These are phyloP conservation scores for Suillus hirtellus DNA, from an alignment of 768 basidiomycete species.

Conservation along the genomic window DNA sequence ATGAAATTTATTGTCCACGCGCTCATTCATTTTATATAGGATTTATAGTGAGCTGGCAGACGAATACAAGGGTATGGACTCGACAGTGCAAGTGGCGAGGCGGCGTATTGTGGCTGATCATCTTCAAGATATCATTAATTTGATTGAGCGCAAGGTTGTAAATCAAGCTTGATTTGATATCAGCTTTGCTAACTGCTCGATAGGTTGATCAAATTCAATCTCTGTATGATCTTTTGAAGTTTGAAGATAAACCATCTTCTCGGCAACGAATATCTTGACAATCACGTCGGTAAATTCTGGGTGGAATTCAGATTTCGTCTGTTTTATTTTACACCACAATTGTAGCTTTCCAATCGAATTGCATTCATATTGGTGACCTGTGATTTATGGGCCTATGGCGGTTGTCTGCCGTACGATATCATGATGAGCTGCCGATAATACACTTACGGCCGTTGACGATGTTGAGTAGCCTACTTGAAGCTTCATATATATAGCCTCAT, in stretches of 20 bases:
- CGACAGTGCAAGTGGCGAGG: constrained; percentile 76
- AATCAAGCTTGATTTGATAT: constrained; percentile 15
- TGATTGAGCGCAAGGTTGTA: constrained; percentile 85
- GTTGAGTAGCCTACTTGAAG: background rate
- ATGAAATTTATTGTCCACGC: background rate
- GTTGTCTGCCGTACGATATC: background rate
- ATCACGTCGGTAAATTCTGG: background rate
- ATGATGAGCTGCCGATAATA: background rate
- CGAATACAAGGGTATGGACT: constrained; percentile 89
- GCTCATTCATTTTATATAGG: constrained; percentile 42
- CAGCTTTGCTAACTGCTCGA: constrained; percentile 14
- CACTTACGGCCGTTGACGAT: background rate
- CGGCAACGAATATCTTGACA: constrained; percentile 1
- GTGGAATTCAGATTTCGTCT: background rate
- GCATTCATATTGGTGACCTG: background rate
- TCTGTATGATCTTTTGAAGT: constrained; percentile 79
- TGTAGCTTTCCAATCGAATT: constrained; percentile 2
- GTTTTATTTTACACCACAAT: background rate
- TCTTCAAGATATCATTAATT: constrained; percentile 87
- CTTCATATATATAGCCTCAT: background rate
- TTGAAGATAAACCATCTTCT: constrained; percentile 60
- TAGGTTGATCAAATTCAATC: constrained; percentile 95
- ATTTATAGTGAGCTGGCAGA: constrained; percentile 90
- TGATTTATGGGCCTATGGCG: background rate
- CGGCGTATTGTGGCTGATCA: constrained; percentile 87